These are phyloP conservation scores for Suillus hirtellus DNA, from an alignment of 768 basidiomycete species.

Conservation along the genomic window DNA sequence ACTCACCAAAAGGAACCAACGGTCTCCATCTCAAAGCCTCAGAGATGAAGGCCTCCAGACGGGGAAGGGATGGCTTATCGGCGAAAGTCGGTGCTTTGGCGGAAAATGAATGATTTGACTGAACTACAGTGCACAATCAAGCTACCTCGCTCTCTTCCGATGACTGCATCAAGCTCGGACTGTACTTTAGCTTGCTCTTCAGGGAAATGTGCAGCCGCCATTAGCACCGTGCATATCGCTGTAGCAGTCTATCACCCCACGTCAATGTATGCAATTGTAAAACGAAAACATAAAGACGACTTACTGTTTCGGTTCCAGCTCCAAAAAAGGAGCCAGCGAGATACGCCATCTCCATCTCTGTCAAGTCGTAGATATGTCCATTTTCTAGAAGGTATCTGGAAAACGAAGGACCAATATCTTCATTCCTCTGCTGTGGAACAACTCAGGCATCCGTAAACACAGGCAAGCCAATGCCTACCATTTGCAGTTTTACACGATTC, in stretches of 20 bases:
- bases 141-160: no score
- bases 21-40: background rate
- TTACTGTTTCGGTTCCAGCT: slow-evolving; percentile 53
- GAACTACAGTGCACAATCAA: background rate
- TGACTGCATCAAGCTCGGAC: no score
- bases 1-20: no score
- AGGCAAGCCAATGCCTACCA: background rate
- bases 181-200: no score
- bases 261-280: no score
- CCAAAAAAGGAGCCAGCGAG: slow-evolving; percentile 59
- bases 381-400: background rate
- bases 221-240: no score
- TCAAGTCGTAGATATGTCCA: background rate
- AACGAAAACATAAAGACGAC: slow-evolving; percentile 1
- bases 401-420: background rate
- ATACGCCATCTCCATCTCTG: slow-evolving; percentile 50
- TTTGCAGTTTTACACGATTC: background rate
- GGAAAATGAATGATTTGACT: slow-evolving; percentile 13
- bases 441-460: background rate
- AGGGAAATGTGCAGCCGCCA: no score
- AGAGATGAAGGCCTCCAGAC: background rate
- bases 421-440: background rate
- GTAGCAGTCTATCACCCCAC: no score
- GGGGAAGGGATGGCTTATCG: background rate
- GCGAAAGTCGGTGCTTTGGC: background rate